Evolutionary conservation across 257 asterid species (phyloP).

Genomic region (Fraxinus americana): DNA sequence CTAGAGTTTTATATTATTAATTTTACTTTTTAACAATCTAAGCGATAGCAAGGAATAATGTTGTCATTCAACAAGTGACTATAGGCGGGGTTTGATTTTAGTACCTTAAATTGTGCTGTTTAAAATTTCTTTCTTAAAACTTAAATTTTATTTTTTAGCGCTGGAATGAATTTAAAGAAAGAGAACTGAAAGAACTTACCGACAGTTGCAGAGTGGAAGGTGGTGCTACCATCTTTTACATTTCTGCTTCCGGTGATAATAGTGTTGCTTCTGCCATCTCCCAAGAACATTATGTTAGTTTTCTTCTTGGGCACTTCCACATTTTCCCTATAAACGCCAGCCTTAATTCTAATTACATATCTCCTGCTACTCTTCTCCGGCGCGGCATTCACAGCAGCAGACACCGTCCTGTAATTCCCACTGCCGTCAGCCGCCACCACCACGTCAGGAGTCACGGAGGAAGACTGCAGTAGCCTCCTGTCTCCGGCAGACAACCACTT

Average conservation of each 20-base stretch:
- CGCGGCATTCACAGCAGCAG: conserved; percentile 84
- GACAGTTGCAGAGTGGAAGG: conserved; percentile 23
- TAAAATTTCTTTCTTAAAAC: too few relatives aligned
- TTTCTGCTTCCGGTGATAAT: conserved; percentile 16
- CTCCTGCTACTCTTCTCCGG: conserved; percentile 62
- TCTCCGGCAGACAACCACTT: conserved; percentile 3
- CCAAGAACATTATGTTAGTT: conserved; percentile 72
- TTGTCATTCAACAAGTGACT: too few relatives aligned
- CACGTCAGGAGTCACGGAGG: conserved; percentile 42
- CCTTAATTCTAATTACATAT: conserved; percentile 65
- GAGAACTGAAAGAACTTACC: neutral
- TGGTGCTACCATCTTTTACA: conserved; percentile 23
- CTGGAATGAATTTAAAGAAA: too few relatives aligned
- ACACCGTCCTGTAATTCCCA: conserved; percentile 62
- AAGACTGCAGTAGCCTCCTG: neutral
- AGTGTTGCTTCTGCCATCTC: conserved; percentile 39
- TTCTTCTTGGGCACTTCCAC: conserved; percentile 69
- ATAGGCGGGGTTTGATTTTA: too few relatives aligned
- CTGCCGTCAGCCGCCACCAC: conserved; percentile 92
- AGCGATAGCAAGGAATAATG: too few relatives aligned
- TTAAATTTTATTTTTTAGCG: too few relatives aligned
- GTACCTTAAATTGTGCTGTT: too few relatives aligned
- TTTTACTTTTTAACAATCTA: too few relatives aligned
- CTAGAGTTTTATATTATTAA: too few relatives aligned
- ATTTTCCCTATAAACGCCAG: conserved; percentile 75